Evolutionary conservation across 768 basidiomycete genomes (phyloP).

Genomic region (Mycena epipterygia): DNA sequence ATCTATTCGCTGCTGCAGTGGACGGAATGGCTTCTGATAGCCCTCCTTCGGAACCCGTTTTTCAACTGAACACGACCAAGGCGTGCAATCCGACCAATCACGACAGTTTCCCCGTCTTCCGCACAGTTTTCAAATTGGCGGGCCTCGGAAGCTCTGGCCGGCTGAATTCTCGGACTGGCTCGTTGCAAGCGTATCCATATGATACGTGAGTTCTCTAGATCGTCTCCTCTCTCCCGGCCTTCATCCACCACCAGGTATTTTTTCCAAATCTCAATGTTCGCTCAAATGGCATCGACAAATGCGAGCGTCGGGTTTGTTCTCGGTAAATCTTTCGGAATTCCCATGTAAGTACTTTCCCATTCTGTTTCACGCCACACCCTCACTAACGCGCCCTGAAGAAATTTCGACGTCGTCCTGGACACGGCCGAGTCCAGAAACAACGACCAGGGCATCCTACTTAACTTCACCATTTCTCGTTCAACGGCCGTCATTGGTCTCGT

Average conservation of each 20-base stretch:
- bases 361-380: too few relatives aligned
- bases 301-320: neutral
- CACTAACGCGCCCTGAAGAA: neutral
- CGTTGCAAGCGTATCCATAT: slow-evolving; percentile 16
- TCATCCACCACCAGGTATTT: neutral
- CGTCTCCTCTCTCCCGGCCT: too few relatives aligned
- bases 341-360: neutral
- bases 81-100: neutral
- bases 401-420: slow-evolving; percentile 9
- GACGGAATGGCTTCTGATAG: neutral
- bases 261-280: slow-evolving; percentile 19
- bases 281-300: neutral
- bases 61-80: slow-evolving; percentile 8
- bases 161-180: neutral
- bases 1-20: neutral
- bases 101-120: slow-evolving; percentile 14
- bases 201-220: neutral
- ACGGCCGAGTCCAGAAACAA: neutral
- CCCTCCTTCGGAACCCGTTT: neutral
- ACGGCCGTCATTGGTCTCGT: slow-evolving; percentile 6
- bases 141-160: neutral
- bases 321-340: neutral
- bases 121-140: slow-evolving; percentile 7
- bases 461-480: slow-evolving; percentile 6
- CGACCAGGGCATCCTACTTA: neutral